These are phyloP conservation scores for Jasminum sambac DNA, from an alignment of 257 asterid genomes.

Conservation along the genomic window DNA sequence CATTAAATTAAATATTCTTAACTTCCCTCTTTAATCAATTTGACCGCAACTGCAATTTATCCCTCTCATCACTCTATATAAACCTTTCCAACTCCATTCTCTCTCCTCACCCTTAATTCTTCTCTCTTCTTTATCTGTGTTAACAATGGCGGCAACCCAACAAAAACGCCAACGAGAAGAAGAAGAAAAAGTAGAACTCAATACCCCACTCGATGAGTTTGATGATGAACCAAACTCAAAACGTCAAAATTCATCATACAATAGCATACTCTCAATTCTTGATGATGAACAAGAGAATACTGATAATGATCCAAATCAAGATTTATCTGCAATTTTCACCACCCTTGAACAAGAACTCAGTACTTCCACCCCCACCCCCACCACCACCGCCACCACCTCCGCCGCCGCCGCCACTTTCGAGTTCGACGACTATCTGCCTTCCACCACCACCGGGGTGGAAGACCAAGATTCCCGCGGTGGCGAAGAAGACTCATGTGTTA, in stretches of 20 bases:
- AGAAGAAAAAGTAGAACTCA: neutral
- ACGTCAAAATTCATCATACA: constrained; percentile 48
- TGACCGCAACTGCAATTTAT: constrained; percentile 27
- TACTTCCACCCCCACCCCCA: neutral
- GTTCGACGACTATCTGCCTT: constrained; percentile 29
- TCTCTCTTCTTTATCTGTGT: constrained; percentile 18
- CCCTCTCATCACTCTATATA: constrained; percentile 43
- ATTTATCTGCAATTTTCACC: constrained; percentile 49
- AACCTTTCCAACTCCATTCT: constrained; percentile 47
- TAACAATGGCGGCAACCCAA: constrained; percentile 51
- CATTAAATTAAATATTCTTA: neutral
- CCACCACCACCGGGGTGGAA: constrained; percentile 8
- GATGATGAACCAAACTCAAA: constrained; percentile 31
- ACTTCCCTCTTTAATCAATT: constrained; percentile 21
- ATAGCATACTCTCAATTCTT: constrained; percentile 56
- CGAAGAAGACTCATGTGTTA: constrained; percentile 37
- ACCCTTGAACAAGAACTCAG: constrained; percentile 55
- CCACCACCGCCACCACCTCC: constrained; percentile 4
- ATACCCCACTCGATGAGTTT: constrained; percentile 11
- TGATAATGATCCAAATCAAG: constrained; percentile 33
- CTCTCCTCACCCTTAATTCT: constrained; percentile 57
- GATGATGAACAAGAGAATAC: constrained; percentile 50
- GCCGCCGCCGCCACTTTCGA: constrained; percentile 27
- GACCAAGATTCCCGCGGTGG: constrained; percentile 14
- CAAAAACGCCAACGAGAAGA: constrained; percentile 64